Evolutionary conservation across 352 stramenopile species (phyloP).

Genomic region (Peronospora destructor): DNA sequence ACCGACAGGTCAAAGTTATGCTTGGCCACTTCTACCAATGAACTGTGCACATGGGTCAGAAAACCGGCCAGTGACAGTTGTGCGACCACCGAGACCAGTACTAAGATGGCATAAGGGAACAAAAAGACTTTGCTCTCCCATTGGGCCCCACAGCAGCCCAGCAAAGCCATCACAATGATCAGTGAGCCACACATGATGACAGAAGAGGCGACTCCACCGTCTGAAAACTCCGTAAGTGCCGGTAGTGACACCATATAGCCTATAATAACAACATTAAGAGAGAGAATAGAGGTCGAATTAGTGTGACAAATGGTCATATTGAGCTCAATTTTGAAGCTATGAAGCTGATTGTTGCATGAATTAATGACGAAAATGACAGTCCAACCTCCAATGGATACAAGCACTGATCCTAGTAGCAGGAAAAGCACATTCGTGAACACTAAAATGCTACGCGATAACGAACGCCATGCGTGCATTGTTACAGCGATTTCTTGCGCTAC

Average conservation of each 20-base stretch:
- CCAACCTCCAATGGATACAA: conserved; percentile 72
- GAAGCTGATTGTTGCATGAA: not conserved
- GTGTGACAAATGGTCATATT: conserved; percentile 1
- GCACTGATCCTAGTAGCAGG: conserved; percentile 69
- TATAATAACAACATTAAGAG: conserved; percentile 19
- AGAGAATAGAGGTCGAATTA: conserved; percentile 4
- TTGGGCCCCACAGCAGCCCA: conserved; percentile 77
- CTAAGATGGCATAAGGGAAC: conserved; percentile 74
- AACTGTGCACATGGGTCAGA: conserved; percentile 74
- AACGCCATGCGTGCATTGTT: conserved; percentile 56
- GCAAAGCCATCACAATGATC: conserved; percentile 68
- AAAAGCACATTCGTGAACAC: conserved; percentile 88
- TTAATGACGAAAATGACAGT: not conserved
- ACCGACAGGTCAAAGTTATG: conserved; percentile 68
- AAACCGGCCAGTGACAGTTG: conserved; percentile 73
- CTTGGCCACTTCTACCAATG: conserved; percentile 50
- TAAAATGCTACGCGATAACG: conserved; percentile 66
- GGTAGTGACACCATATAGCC: conserved; percentile 77
- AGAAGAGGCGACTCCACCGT: conserved; percentile 65
- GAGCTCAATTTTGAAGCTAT: conserved; percentile 3
- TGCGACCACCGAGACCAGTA: conserved; percentile 69
- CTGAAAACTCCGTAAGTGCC: conserved; percentile 75
- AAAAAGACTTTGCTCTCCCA: conserved; percentile 84
- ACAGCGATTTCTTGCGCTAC: conserved; percentile 5
- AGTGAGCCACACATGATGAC: conserved; percentile 76